These are phyloP conservation scores for Nepenthes mirabilis DNA, from an alignment of 148 eudicot genomes.

Conservation along the genomic window DNA sequence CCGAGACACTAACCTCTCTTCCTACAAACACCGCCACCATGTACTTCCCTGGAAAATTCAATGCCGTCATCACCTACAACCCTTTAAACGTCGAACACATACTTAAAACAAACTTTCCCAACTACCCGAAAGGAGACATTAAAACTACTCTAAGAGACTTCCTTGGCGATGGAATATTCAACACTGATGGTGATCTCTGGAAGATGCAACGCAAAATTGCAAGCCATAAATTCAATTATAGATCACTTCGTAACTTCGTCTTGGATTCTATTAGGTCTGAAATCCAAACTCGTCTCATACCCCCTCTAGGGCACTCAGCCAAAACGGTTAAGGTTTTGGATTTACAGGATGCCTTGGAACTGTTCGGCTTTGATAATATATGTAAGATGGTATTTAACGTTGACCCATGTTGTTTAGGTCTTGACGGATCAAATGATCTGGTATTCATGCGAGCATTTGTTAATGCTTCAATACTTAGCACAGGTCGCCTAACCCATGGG, in stretches of 20 bases:
- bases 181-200: slow-evolving; percentile 40
- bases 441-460: slow-evolving; percentile 14
- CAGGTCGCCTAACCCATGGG: slow-evolving; percentile 2
- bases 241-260: slow-evolving; percentile 21
- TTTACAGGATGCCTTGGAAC: slow-evolving; percentile 30
- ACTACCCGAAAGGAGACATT: slow-evolving; percentile 44
- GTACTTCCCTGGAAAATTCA: slow-evolving; percentile 25
- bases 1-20: slow-evolving; percentile 21
- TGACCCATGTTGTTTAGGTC: slow-evolving; percentile 8
- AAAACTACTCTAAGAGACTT: slow-evolving; percentile 21
- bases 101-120: slow-evolving; percentile 34
- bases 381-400: slow-evolving; percentile 10
- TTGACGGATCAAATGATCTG: not conserved
- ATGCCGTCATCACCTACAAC: slow-evolving; percentile 37
- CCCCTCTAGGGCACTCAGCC: slow-evolving; percentile 18
- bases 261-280: slow-evolving; percentile 22
- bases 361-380: slow-evolving; percentile 44
- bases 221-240: slow-evolving; percentile 40
- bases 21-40: slow-evolving; percentile 30
- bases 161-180: slow-evolving; percentile 44
- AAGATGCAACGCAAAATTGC: slow-evolving; percentile 35
- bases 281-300: slow-evolving; percentile 16
- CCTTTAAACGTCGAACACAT: slow-evolving; percentile 39
- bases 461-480: slow-evolving; percentile 3
- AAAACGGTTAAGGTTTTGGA: slow-evolving; percentile 9